Percentiles rank a stretch among this genome's conserved stretches.
phyloP scores from a whole-genome alignment of 2,329 filamentous ascomycete species.

The Diplocarpon mali region DNA sequence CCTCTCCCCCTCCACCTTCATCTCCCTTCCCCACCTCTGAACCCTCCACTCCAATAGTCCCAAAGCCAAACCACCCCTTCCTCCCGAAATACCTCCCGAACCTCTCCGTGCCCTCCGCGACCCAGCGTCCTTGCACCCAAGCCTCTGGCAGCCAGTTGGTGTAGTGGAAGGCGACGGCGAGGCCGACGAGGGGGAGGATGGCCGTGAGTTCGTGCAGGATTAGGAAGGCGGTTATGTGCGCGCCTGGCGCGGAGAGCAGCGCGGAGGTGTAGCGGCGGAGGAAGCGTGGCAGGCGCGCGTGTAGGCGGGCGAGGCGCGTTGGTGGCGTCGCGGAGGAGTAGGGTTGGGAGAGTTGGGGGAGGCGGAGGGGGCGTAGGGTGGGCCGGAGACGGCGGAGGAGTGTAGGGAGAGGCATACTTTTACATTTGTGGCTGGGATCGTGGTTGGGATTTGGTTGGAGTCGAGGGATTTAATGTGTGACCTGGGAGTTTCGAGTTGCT shows the following conservation, averaged over 20 bases:
- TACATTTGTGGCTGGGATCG: not conserved
- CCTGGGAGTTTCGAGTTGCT: constrained; percentile 27
- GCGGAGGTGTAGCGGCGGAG: constrained; percentile 59
- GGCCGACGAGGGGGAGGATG: constrained; percentile 62
- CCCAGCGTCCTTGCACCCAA: constrained; percentile 6
- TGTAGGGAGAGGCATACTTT: not conserved
- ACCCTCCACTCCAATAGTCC: constrained; percentile 16
- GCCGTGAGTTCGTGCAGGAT: constrained; percentile 89
- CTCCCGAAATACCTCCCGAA: constrained; percentile 68
- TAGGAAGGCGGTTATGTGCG: constrained; percentile 77
- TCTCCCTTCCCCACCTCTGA: constrained; percentile 23
- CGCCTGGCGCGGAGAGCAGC: constrained; percentile 65
- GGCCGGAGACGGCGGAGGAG: not conserved
- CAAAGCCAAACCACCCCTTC: constrained; percentile 71
- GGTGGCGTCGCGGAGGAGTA: constrained; percentile 4
- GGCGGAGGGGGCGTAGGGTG: constrained; percentile 1
- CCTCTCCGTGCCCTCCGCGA: constrained; percentile 41
- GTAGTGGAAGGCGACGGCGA: constrained; percentile 73
- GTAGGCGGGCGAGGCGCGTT: constrained; percentile 13
- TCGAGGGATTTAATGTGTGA: constrained; percentile 24
- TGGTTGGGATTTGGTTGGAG: not conserved
- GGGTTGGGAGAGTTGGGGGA: not conserved
- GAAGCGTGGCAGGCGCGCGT: constrained; percentile 40
- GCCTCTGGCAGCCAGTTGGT: constrained; percentile 54
- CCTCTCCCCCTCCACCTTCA: not conserved